A percentile compares a stretch with the other conserved stretches of the same genome.
These are phyloP conservation scores for Lentinus polychrous DNA, from an alignment of 1,284 basidiomycete species.

Conservation along the genomic window DNA sequence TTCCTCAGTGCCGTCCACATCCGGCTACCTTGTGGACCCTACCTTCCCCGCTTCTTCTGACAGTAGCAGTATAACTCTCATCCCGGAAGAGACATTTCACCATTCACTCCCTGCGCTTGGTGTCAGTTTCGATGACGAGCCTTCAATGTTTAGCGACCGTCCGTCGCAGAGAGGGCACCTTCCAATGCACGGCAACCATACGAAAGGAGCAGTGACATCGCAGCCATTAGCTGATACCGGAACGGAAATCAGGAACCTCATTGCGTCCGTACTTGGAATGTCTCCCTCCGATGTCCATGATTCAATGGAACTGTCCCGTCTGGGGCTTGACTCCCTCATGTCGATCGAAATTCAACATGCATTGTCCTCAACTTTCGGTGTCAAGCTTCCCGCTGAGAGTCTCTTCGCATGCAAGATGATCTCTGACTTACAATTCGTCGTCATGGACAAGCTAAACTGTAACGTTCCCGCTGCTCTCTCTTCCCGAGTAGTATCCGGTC, in stretches of 20 bases:
- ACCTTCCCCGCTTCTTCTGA: not conserved
- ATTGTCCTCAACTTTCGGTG: constrained; percentile 25
- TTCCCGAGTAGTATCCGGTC: not conserved
- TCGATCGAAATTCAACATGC: constrained; percentile 43
- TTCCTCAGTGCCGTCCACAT: constrained; percentile 4
- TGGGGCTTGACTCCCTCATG: constrained; percentile 54
- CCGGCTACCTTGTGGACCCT: constrained; percentile 18
- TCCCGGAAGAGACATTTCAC: not conserved
- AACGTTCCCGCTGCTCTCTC: constrained; percentile 15
- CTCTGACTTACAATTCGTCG: constrained; percentile 10
- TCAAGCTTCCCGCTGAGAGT: constrained; percentile 23
- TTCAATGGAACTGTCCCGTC: constrained; percentile 32
- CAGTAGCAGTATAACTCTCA: not conserved
- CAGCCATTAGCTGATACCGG: not conserved
- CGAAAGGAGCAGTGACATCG: too few relatives aligned
- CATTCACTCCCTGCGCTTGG: too few relatives aligned
- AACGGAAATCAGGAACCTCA: constrained; percentile 23
- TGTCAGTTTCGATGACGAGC: too few relatives aligned
- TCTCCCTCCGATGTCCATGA: constrained; percentile 22
- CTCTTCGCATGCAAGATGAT: constrained; percentile 34
- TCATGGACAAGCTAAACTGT: constrained; percentile 3
- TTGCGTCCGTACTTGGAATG: constrained; percentile 40
- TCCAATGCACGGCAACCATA: too few relatives aligned
- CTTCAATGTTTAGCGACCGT: too few relatives aligned
- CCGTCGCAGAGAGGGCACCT: too few relatives aligned